Base-by-base conservation (phyloP, 2,329 filamentous ascomycete genomes). In the Fusarium burgessii region DNA sequence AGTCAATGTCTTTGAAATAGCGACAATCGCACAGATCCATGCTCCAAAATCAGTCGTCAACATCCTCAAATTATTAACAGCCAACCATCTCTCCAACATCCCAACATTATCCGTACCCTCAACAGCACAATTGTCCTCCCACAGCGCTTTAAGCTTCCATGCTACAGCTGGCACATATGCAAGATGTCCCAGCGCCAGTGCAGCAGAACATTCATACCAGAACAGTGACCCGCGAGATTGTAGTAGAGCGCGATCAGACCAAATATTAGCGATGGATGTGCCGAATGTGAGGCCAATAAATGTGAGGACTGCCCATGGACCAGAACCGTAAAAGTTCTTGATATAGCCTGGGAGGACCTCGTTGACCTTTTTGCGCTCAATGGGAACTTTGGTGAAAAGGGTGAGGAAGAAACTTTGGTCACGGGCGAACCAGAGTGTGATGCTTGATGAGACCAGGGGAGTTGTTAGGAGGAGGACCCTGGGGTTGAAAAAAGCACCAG, bases 371-470 rank as follows among this genome's bases (percentile, higher is more conserved):
- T 74, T 57, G 41, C 78, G 74, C 25, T 71, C 61, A 23, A 79
- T 71, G 33, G 76, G 68, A 15, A 76, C 68, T 11, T 69, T 73
- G 6, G 82, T 78, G 63, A 85, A 73, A 70, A 78, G 72, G 51
- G 74, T 69, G 42, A 85, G 79, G 75, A 85, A 85, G 54, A 81
- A 70, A 66, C 82, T 79, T 67, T 85, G 83, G 75, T 85, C 83
- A 42, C 78, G 77, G 17, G 84, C 82, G 77, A 80, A 85, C 71
- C 82, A 79, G 54, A 87, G 78, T 1, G 84, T 81, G 71, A 81
- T 80, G 4, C 84, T 85, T 6, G 84, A 83, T n/a, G 83, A 83
- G 68, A 86, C 69, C 27, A 87, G 76, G 1, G 85, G 85, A 3
- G 83, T 78, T 20, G 84, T 72, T 47, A 85, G 81, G 36, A 87